phyloP scores from a whole-genome alignment of 2,329 filamentous ascomycete genomes.

The Penicillium glabrum region DNA sequence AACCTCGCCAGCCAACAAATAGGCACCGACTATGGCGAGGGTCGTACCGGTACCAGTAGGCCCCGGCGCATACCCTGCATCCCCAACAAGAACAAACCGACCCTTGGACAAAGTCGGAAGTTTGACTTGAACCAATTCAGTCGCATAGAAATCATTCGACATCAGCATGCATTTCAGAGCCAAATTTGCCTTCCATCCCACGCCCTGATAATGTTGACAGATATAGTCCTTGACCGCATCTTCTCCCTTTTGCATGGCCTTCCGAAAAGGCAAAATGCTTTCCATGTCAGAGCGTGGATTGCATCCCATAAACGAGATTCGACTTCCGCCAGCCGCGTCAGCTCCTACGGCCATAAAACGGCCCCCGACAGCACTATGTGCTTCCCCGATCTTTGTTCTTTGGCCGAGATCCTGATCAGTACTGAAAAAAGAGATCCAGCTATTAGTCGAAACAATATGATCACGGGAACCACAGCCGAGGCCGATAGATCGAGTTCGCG shows the following conservation, averaged over 20 bases:
- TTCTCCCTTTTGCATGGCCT: slow-evolving; percentile 39
- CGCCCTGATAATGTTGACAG: slow-evolving; percentile 24
- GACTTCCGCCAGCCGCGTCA: slow-evolving; percentile 28
- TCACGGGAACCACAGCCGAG: slow-evolving; percentile 42
- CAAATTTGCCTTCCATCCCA: slow-evolving; percentile 34
- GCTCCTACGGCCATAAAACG: slow-evolving; percentile 38
- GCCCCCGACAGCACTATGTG: slow-evolving; percentile 40
- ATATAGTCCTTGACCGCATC: slow-evolving; percentile 35
- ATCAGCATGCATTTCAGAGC: slow-evolving; percentile 30
- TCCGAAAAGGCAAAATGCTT: slow-evolving; percentile 37
- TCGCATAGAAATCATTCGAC: slow-evolving; percentile 38
- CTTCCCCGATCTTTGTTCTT: slow-evolving; percentile 38
- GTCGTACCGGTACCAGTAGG: slow-evolving; percentile 34
- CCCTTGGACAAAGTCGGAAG: slow-evolving; percentile 29
- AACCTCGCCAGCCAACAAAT: slow-evolving; percentile 55
- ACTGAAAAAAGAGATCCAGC: slow-evolving; percentile 47
- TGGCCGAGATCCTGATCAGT: slow-evolving; percentile 40
- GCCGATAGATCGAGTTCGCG: slow-evolving; percentile 48
- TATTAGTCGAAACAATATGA: slow-evolving; percentile 37
- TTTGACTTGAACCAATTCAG: slow-evolving; percentile 35
- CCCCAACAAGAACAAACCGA: slow-evolving; percentile 38
- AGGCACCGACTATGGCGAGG: slow-evolving; percentile 43
- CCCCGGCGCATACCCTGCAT: slow-evolving; percentile 37
- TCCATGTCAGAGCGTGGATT: slow-evolving; percentile 29
- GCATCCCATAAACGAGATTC: slow-evolving; percentile 38